Conservation (phyloP, 176 grass and related monocot species). For the Saccharum spontaneum region DNA sequence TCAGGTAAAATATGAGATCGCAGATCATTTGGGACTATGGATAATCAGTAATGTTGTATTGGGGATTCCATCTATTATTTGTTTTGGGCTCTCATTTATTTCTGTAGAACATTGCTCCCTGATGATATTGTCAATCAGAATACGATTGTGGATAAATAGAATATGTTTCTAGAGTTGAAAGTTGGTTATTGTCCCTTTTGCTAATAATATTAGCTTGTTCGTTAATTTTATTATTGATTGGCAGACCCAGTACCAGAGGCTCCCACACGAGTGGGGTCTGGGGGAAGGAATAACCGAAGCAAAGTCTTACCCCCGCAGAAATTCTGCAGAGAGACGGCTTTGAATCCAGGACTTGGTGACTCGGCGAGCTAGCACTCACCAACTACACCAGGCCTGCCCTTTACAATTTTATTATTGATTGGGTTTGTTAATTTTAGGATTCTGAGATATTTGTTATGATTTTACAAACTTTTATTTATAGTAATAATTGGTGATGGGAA, state of each 20-base stretch:
- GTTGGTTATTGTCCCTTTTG: not conserved
- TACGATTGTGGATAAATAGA: not conserved
- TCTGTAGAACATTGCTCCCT: not conserved
- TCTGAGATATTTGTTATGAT: not conserved
- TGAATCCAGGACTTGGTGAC: no score
- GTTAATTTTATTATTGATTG: not conserved
- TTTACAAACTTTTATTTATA: not conserved
- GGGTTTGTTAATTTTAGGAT: not conserved
- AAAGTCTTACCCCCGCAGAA: no score
- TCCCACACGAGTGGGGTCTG: no score
- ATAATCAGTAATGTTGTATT: constrained; percentile 8
- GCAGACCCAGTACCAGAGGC: no score
- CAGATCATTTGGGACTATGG: not conserved
- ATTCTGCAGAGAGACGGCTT: no score
- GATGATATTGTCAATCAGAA: not conserved
- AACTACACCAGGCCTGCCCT: no score
- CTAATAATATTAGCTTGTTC: not conserved
- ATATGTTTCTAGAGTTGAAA: not conserved
- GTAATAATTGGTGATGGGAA: not conserved
- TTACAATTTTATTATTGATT: not conserved
- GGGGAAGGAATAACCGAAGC: no score
- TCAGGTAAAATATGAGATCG: constrained; percentile 56
- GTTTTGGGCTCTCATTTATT: not conserved
- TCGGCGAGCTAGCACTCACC: no score
- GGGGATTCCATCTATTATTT: not conserved